Evolutionary conservation across 2,329 filamentous ascomycete species (phyloP), one percentile per base, ranked within the genome.

Genomic region (Verticillium zaregamsianum): DNA sequence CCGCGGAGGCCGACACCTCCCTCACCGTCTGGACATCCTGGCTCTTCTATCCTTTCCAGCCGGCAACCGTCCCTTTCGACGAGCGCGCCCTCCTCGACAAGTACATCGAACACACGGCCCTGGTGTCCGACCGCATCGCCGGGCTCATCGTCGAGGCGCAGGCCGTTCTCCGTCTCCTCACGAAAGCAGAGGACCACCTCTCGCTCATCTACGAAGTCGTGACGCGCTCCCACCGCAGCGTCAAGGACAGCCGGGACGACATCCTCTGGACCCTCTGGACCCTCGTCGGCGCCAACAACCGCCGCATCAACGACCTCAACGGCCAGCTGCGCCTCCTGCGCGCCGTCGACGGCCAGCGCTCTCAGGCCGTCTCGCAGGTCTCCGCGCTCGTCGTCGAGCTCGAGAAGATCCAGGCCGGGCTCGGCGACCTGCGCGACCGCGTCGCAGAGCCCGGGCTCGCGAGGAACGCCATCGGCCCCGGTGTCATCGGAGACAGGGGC

Each of bases 261-360:
- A 81, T 92, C 3, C 81, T 93, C 61, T 86, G 85, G 63, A 82
- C 83, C 15, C 78, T 95, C 9, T 93, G 91, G 89, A 90, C 88
- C 0, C 83, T 89, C 63, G 79, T 95, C 15, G 91, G 91, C 55
- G 89, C 83, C 23, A 92, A 93, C 71, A 79, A 80, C 35, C 76
- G 78, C 20, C 82, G 83, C 55, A 78, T 90, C 15, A 81, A 82
- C 56, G 86, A 86, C 65, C 83, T 90, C 63, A 80, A 87, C 60
- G 77, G 80, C 28, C 88, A 92, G 68, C 80, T 93, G 7, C 71
- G 75, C 3, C 80, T 94, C 5, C 80, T 96, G 12, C 73, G 78
- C 1, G 82, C 87, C 63, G 88, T 95, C n/a, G 82, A 85, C 28
- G 69, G 71, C 6, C 91, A 94, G 75, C 82, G 90, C 31, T 81